These are phyloP conservation scores for Chenopodium album DNA, from an alignment of 148 eudicot species.

Conservation along the genomic window DNA sequence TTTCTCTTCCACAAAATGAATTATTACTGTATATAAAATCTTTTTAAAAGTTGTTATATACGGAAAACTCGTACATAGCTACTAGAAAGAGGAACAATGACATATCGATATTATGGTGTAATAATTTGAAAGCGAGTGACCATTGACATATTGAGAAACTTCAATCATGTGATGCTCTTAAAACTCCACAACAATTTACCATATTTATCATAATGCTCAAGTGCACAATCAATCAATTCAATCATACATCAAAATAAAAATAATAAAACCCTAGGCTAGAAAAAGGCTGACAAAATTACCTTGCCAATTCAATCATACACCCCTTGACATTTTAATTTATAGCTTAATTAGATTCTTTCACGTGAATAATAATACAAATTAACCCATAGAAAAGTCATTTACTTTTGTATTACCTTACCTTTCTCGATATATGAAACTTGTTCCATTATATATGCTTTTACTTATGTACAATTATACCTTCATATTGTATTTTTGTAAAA, in stretches of 20 bases:
- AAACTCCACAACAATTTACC: not conserved
- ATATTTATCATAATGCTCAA: not conserved
- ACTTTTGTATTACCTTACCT: not conserved
- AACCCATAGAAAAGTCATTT: not conserved
- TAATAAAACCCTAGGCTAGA: not conserved
- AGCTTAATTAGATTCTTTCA: constrained; percentile 10
- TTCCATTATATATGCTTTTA: not conserved
- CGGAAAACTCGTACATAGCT: too few relatives aligned
- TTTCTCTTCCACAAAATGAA: too few relatives aligned
- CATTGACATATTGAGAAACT: not conserved
- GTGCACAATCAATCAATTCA: not conserved
- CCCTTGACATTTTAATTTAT: not conserved
- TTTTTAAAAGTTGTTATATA: too few relatives aligned
- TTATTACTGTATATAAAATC: too few relatives aligned
- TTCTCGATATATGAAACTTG: not conserved
- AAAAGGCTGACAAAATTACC: not conserved
- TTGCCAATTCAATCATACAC: constrained; percentile 8
- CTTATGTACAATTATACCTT: not conserved
- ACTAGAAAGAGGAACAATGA: too few relatives aligned
- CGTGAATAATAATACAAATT: constrained; percentile 8
- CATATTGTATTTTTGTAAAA: too few relatives aligned
- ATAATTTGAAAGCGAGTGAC: not conserved
- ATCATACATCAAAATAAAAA: not conserved
- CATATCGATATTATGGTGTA: too few relatives aligned
- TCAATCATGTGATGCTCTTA: not conserved